Evolutionary conservation across 2,329 filamentous ascomycete species (phyloP).

Genomic region (Plectosphaerella plurivora): DNA sequence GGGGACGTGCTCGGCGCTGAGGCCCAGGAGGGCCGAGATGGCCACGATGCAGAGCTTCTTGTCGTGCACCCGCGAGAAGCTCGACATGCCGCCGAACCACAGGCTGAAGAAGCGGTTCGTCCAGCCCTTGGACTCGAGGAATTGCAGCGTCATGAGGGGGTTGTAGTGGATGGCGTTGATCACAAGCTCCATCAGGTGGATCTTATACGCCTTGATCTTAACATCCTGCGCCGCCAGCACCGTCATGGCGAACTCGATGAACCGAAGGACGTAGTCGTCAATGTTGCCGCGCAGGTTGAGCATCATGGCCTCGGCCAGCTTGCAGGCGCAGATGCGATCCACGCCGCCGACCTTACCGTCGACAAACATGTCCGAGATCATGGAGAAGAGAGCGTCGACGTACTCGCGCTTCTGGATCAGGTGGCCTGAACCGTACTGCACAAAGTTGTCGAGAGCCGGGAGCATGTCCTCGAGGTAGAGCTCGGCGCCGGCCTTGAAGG

Average conservation of each 20-base stretch:
- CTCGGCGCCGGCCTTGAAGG: constrained; percentile 95
- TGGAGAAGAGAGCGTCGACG: constrained; percentile 81
- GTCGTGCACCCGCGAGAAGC: constrained; percentile 91
- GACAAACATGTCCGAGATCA: constrained; percentile 92
- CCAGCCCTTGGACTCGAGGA: constrained; percentile 89
- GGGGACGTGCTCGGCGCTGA: constrained; percentile 78
- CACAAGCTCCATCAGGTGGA: constrained; percentile 97
- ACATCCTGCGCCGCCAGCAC: constrained; percentile 71
- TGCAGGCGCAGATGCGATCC: constrained; percentile 95
- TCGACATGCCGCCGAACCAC: constrained; percentile 96
- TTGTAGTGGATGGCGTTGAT: constrained; percentile 99
- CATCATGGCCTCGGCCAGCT: constrained; percentile 96
- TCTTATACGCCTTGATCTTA: constrained; percentile 88
- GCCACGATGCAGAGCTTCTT: constrained; percentile 98
- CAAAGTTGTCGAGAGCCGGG: constrained; percentile 94
- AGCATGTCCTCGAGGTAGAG: constrained; percentile 99
- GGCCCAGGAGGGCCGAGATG: constrained; percentile 77
- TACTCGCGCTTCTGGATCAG: constrained; percentile 82
- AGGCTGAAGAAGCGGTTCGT: constrained; percentile 98
- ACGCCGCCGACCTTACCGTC: constrained; percentile 91
- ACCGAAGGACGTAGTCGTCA: constrained; percentile 82
- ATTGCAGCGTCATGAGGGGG: constrained; percentile 74
- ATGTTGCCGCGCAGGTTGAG: constrained; percentile 85
- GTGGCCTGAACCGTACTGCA: constrained; percentile 81
- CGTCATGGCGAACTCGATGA: constrained; percentile 84